phyloP scores from a whole-genome alignment of 2,329 filamentous ascomycete genomes.

The Cercospora sojina region DNA sequence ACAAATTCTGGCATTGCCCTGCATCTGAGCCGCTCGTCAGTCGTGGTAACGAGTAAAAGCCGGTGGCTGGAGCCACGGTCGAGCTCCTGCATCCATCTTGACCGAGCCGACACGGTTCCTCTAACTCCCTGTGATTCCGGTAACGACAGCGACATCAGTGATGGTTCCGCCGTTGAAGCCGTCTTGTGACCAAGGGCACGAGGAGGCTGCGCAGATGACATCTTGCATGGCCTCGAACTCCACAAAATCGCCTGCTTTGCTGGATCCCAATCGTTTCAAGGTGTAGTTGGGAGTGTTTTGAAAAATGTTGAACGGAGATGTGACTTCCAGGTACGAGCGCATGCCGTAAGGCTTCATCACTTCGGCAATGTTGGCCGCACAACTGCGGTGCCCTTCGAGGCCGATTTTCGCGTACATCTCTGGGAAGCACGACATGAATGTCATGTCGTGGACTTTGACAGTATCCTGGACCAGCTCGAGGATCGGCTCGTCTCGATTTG shows the following conservation, averaged over 20 bases:
- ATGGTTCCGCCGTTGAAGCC: constrained; percentile 43
- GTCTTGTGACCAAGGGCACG: constrained; percentile 42
- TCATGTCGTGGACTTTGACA: constrained; percentile 45
- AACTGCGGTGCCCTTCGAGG: constrained; percentile 39
- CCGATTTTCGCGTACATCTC: constrained; percentile 40
- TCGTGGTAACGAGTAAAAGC: constrained; percentile 1
- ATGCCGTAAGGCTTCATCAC: constrained; percentile 41
- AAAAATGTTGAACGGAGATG: constrained; percentile 40
- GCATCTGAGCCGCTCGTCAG: not conserved
- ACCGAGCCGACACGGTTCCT: not conserved
- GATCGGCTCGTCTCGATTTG: constrained; percentile 40
- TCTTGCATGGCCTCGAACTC: constrained; percentile 42
- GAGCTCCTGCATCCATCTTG: not conserved
- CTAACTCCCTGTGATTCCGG: constrained; percentile 21
- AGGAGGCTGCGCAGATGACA: constrained; percentile 39
- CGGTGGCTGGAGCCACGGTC: constrained; percentile 14
- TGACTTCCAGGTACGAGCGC: constrained; percentile 37
- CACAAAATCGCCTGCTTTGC: constrained; percentile 42
- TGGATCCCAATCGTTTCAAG: constrained; percentile 40
- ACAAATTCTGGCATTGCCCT: not conserved
- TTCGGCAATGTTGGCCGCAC: constrained; percentile 42
- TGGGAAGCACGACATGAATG: constrained; percentile 43
- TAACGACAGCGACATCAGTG: constrained; percentile 41
- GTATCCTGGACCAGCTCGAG: constrained; percentile 41
- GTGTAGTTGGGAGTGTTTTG: constrained; percentile 37